A percentile compares a stretch with the other conserved stretches of the same genome.
phyloP scores from a whole-genome alignment of 148 eudicot genomes.

The Cornus kousa region DNA sequence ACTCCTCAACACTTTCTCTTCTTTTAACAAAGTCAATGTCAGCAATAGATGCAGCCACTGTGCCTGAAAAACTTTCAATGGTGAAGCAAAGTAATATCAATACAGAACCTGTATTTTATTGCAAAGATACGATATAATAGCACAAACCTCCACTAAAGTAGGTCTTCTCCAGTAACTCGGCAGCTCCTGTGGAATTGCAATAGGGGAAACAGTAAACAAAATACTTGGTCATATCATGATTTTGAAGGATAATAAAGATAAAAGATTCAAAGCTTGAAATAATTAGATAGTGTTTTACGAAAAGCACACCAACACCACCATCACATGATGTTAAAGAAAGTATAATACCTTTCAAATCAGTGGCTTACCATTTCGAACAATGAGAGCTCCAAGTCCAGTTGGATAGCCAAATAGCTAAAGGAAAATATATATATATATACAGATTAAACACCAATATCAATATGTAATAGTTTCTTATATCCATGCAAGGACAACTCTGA shows the following conservation, averaged over 20 bases:
- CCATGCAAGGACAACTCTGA: neutral
- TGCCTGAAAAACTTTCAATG: constrained; percentile 48
- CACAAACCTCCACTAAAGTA: constrained; percentile 92
- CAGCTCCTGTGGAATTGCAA: constrained; percentile 57
- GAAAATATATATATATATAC: neutral
- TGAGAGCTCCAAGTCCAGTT: constrained; percentile 93
- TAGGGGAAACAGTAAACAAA: neutral
- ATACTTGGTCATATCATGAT: neutral
- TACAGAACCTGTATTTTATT: neutral
- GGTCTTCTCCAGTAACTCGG: constrained; percentile 78
- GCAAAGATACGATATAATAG: neutral
- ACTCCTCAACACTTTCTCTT: constrained; percentile 79
- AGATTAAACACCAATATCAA: neutral
- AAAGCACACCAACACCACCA: neutral
- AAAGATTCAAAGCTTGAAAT: neutral
- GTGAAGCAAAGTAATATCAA: neutral
- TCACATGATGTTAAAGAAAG: neutral
- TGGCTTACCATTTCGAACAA: constrained; percentile 79
- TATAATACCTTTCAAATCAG: constrained; percentile 12
- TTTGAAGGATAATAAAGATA: neutral
- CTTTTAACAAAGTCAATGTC: constrained; percentile 83
- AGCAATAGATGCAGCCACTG: constrained; percentile 94
- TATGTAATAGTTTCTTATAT: neutral
- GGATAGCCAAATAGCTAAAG: constrained; percentile 89
- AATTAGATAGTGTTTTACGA: neutral